Evolutionary conservation across 192 early-diverging fungal genomes (phyloP), one percentile per base, ranked within the genome.

Genomic region (Lobosporangium transversale): DNA sequence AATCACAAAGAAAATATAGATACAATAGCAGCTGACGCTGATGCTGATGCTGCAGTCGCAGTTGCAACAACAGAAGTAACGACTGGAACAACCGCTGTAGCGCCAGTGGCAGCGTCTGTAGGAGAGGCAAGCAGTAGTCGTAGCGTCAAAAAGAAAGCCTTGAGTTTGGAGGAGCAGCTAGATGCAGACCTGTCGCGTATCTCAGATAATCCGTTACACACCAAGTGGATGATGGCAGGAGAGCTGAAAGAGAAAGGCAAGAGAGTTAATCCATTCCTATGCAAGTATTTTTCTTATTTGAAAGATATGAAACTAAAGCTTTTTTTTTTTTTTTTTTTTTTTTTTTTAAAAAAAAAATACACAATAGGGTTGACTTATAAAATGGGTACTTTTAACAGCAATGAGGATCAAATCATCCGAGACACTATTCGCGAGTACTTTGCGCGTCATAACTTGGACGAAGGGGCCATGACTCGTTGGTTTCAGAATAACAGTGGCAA

Each of bases 361-460:
- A 37, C 36, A 15, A 52, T 51, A 70, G 68, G 68, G 2, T 54
- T 70, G 11, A 21, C 26, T 4, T 70, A 70, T 45, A 18, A 31
- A 1, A 70, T 24, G 3, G 68, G 68, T 7, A 55, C 58, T 0
- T 70, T 70, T 43, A 62, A 37, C 26, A 29, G 33, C n/a, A 23
- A 58, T 6, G 78, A 80, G 53, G 56, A 67, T 32, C 11, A 23
- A 3, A 32, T 62, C 12, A 64, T 80, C 32, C 30, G 43, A 0
- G 33, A 62, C 26, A 62, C 64, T 6, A 52, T 80, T 20, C 29
- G 50, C 24, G 64, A 80, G 45, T 80, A 80, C 29, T 43, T 80
- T 43, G 4, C 57, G 8, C 36, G 59, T 2, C 9, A 70, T 49
- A 51, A 52, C 43, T 53, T 33, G 8, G 42, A 49, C 3, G 55